Evolutionary conservation across 768 basidiomycete genomes (phyloP).

Genomic region (Pleurotus tuber-regium): DNA sequence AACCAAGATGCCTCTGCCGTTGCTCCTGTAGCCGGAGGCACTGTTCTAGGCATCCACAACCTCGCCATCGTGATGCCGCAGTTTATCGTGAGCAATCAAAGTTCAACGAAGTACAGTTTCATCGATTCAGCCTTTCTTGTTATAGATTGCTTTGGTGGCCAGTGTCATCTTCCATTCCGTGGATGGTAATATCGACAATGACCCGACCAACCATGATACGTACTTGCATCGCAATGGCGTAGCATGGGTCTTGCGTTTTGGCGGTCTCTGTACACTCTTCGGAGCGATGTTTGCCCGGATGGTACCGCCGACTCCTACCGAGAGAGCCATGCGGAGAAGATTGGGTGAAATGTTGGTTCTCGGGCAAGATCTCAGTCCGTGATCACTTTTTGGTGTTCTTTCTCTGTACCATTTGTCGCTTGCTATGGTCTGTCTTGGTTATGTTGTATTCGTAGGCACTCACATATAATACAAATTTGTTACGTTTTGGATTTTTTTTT

Average conservation of each 20-base stretch:
- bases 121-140: constrained; percentile 14
- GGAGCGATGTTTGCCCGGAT: constrained; percentile 78
- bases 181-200: constrained; percentile 51
- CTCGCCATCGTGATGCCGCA: constrained; percentile 94
- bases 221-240: constrained; percentile 87
- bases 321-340: constrained; percentile 84
- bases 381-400: no score
- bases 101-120: constrained; percentile 6
- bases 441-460: no score
- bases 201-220: constrained; percentile 46
- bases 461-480: no score
- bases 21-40: constrained; percentile 76
- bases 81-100: constrained; percentile 70
- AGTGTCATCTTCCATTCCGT: constrained; percentile 83
- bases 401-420: no score
- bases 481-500: no score
- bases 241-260: constrained; percentile 92
- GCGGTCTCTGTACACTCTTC: constrained; percentile 81
- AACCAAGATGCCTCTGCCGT: constrained; percentile 33
- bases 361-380: constrained; percentile 56
- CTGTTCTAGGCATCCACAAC: constrained; percentile 93
- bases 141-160: constrained; percentile 79
- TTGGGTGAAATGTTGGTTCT: constrained; percentile 78
- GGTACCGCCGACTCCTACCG: constrained; percentile 88
- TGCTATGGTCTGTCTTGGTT: no score